Evolutionary conservation across 139 green algal species (phyloP).

Genomic region (Picochlorum sp.): DNA sequence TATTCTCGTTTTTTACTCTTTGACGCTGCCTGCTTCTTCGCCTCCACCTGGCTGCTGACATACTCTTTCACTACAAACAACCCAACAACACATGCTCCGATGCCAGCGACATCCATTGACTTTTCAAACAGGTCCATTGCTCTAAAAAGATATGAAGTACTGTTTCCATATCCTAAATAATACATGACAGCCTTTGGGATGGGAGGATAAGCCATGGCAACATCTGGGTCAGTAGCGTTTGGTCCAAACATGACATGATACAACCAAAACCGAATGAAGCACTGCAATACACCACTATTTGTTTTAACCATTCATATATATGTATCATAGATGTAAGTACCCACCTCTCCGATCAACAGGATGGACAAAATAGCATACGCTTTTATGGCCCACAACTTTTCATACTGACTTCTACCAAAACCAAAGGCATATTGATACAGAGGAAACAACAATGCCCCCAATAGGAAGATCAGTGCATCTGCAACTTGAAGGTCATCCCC

Average conservation of each 20-base stretch:
- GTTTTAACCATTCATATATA: neutral
- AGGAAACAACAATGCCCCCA: slow-evolving; percentile 1
- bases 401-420: slow-evolving; percentile 7
- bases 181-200: slow-evolving; percentile 2
- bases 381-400: slow-evolving; percentile 10
- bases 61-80: slow-evolving; percentile 9
- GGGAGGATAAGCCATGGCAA: slow-evolving; percentile 2
- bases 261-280: slow-evolving; percentile 14
- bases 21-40: neutral
- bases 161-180: slow-evolving; percentile 1
- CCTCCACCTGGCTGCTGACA: neutral
- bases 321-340: neutral
- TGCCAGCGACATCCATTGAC: slow-evolving; percentile 8
- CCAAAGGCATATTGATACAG: slow-evolving; percentile 15
- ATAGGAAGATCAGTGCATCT: neutral
- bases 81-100: neutral
- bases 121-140: slow-evolving; percentile 12
- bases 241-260: slow-evolving; percentile 12
- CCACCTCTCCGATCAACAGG: slow-evolving; percentile 7
- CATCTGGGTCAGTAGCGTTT: slow-evolving; percentile 10
- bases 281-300: slow-evolving; percentile 8
- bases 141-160: neutral
- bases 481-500: neutral
- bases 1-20: slow-evolving; percentile 12
- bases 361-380: neutral